phyloP scores from a whole-genome alignment of 208 protist species.

The Acanthamoeba triangularis region DNA sequence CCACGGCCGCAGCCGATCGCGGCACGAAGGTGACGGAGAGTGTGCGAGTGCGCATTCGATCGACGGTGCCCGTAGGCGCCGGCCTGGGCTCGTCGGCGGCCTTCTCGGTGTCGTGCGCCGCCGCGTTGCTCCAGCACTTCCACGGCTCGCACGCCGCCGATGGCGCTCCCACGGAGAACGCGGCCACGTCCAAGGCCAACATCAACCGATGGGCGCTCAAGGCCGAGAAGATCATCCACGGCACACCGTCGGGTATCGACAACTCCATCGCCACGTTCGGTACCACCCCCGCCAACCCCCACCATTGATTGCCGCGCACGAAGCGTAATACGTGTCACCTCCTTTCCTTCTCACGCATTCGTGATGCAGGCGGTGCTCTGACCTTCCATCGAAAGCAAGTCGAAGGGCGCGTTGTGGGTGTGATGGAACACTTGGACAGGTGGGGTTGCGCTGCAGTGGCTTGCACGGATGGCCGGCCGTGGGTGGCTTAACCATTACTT shows the following conservation, averaged over 20 bases:
- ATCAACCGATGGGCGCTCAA: constrained; percentile 87
- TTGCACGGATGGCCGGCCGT: background rate
- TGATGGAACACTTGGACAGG: constrained; percentile 48
- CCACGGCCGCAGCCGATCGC: background rate
- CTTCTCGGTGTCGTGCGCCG: constrained; percentile 80
- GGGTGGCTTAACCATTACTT: background rate
- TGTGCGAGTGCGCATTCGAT: constrained; percentile 61
- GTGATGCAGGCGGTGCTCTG: constrained; percentile 20
- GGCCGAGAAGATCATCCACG: constrained; percentile 90
- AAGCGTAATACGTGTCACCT: background rate
- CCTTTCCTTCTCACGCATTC: background rate
- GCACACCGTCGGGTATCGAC: constrained; percentile 91
- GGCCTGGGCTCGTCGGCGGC: constrained; percentile 89
- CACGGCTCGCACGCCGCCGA: constrained; percentile 2
- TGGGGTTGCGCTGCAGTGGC: background rate
- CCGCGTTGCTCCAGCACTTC: constrained; percentile 80
- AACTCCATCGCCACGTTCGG: constrained; percentile 88
- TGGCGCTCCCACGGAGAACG: background rate
- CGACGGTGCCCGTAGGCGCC: constrained; percentile 88
- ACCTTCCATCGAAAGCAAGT: constrained; percentile 62
- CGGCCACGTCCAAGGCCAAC: constrained; percentile 33
- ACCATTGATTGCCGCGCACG: background rate
- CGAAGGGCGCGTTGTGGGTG: constrained; percentile 30
- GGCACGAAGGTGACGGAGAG: background rate
- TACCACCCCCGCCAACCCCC: background rate